A percentile compares a stretch with the other conserved stretches of the same genome.
Conservation (phyloP, 495 filamentous ascomycete genomes). For the Penicillium chermesinum region DNA sequence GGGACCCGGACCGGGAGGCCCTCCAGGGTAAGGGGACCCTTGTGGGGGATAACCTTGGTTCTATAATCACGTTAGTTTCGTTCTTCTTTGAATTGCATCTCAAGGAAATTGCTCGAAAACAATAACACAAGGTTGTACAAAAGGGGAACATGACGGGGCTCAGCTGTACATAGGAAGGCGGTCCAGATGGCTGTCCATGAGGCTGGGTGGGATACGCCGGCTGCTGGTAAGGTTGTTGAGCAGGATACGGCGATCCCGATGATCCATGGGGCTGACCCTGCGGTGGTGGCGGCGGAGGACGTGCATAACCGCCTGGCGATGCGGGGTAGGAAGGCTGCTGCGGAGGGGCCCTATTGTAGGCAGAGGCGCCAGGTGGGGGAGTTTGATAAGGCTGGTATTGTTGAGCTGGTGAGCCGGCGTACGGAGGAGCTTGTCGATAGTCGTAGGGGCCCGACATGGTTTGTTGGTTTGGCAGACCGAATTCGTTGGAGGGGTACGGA, state of each 20-base stretch:
- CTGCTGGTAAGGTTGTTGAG: conserved; percentile 15
- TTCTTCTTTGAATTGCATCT: not conserved
- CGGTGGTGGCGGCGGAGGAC: conserved; percentile 27
- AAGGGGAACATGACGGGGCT: conserved; percentile 12
- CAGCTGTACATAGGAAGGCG: conserved; percentile 28
- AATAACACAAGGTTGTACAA: conserved; percentile 9
- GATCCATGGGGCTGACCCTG: conserved; percentile 34
- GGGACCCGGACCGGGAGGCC: conserved; percentile 22
- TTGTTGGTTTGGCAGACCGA: not conserved
- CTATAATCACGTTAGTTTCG: conserved; percentile 15
- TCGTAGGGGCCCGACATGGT: conserved; percentile 41
- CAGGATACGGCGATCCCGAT: conserved; percentile 31
- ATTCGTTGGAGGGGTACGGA: conserved; percentile 6
- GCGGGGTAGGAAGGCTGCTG: conserved; percentile 26
- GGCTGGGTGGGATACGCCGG: conserved; percentile 21
- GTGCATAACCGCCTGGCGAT: conserved; percentile 24
- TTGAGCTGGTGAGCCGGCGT: conserved; percentile 35
- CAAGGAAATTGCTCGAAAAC: not conserved
- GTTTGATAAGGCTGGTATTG: conserved; percentile 35
- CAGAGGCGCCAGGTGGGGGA: conserved; percentile 26
- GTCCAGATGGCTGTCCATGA: conserved; percentile 22
- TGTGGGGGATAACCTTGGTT: conserved; percentile 28
- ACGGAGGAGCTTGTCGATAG: conserved; percentile 33
- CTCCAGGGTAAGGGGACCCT: conserved; percentile 30
- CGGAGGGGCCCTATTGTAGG: conserved; percentile 28